A percentile compares a stretch with the other conserved stretches of the same genome.
Conservation (phyloP, 345 rosid genomes). For the Gossypium australe region DNA sequence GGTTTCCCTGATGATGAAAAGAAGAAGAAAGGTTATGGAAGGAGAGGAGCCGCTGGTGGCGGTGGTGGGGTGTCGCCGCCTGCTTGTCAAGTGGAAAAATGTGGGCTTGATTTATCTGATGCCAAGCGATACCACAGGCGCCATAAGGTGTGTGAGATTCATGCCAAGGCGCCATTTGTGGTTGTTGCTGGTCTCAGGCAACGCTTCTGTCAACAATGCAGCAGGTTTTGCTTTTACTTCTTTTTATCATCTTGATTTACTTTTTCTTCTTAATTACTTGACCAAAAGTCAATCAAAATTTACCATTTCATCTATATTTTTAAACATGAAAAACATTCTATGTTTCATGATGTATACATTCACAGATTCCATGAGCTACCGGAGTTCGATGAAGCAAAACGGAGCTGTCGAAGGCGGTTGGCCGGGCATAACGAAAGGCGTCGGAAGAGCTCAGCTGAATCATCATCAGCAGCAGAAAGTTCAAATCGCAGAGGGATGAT, state of each 20-base stretch:
- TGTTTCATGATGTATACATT: not conserved
- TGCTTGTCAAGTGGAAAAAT: conserved; percentile 63
- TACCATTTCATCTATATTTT: not conserved
- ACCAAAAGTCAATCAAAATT: not conserved
- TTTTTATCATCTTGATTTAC: not conserved
- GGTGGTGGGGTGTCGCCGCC: conserved; percentile 33
- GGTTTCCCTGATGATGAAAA: conserved; percentile 34
- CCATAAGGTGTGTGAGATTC: conserved; percentile 84
- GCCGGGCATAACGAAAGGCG: conserved; percentile 88
- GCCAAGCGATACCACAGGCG: conserved; percentile 77
- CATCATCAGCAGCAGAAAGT: conserved; percentile 42
- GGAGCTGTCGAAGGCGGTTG: conserved; percentile 71
- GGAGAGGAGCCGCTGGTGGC: conserved; percentile 23
- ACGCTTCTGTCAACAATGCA: conserved; percentile 90
- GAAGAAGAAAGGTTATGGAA: conserved; percentile 33
- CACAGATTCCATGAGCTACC: conserved; percentile 59
- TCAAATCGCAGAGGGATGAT: conserved; percentile 37
- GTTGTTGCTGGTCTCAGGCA: conserved; percentile 58
- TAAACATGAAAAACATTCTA: too few relatives aligned
- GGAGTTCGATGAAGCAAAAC: conserved; percentile 78
- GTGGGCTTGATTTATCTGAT: conserved; percentile 52
- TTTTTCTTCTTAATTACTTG: not conserved
- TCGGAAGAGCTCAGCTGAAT: conserved; percentile 55
- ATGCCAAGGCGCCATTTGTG: conserved; percentile 64
- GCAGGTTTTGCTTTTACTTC: conserved; percentile 49